These are phyloP conservation scores for Lentinula edodes DNA, from an alignment of 768 basidiomycete species.

Conservation along the genomic window DNA sequence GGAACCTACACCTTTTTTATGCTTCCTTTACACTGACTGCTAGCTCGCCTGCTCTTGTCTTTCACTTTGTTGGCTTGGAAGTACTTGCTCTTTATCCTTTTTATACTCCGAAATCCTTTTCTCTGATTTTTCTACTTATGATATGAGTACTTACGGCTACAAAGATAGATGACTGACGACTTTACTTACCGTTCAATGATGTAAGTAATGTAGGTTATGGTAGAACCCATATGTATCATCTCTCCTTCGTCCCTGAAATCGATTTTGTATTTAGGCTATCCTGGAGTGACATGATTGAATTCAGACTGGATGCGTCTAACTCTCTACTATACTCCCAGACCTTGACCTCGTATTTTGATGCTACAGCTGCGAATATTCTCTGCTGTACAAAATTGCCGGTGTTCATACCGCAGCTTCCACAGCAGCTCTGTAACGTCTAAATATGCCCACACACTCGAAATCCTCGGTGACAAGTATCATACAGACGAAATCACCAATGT, in stretches of 20 bases:
- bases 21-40: not conserved
- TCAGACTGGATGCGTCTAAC: too few species aligned
- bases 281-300: too few species aligned
- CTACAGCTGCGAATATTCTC: not conserved
- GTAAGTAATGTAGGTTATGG: conserved; percentile 9
- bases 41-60: not conserved
- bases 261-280: too few species aligned
- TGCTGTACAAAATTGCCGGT: not conserved
- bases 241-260: not conserved
- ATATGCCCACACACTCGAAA: conserved; percentile 26
- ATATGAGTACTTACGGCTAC: conserved; percentile 3
- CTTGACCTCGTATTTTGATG: not conserved
- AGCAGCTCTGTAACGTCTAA: not conserved
- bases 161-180: conserved; percentile 5
- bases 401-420: not conserved
- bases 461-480: conserved; percentile 63
- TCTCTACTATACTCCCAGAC: not conserved
- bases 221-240: conserved; percentile 1
- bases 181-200: conserved; percentile 5
- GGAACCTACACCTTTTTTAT: conserved; percentile 11
- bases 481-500: conserved; percentile 83
- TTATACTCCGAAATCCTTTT: not conserved
- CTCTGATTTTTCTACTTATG: not conserved
- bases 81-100: not conserved
- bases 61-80: not conserved